Evolutionary conservation across 495 filamentous ascomycete species (phyloP), one percentile per base, ranked within the genome.

Genomic region (Podospora tetraspora): DNA sequence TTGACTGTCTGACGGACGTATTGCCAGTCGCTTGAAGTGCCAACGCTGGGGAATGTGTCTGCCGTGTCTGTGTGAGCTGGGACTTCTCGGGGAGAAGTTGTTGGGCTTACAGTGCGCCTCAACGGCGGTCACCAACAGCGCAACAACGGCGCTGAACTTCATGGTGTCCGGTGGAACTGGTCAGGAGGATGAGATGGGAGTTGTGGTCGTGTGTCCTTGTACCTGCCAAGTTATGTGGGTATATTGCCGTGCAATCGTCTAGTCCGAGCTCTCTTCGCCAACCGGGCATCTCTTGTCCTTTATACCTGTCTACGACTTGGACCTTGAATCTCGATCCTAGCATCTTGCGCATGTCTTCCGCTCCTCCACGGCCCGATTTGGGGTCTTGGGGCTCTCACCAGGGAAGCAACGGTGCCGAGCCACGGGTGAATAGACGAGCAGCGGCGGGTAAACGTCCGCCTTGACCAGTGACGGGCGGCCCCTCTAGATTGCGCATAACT

Each of bases 1-100:
- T 86, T 86, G 62, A 73, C 72, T 11, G 80, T 79, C 66, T 74
- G 75, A 27, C 83, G 82, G 62, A 85, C 83, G 57, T 81, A 83
- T 37, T 82, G 77, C 84, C 83, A 86, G 64, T 80, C 77, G 37
- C 70, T 66, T 3, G 80, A 68, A 37, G 72, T 77, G 56, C 64
- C 77, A 3, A 77, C 71, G 68, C 77, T 76, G 52, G 72, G 72
- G 61, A 75, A 68, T n/a, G 59, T 75, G 66, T 79, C 75, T 76
- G 62, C 4, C 25, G 7, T 62, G 23, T 6, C 37, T 9, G 30
- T 32, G 63, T 71, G 16, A 67, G 65, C 22, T n/a, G 30, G 23
- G 22, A n/a, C 22, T 27, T 7, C 19, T 43, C 16, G 56, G 24
- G 25, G 32, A 16, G 29, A 11, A 10, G 11, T 3, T 3, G 21